These are phyloP conservation scores for Syncephalastrum monosporum DNA, from an alignment of 371 early-diverging fungal species.

Conservation along the genomic window DNA sequence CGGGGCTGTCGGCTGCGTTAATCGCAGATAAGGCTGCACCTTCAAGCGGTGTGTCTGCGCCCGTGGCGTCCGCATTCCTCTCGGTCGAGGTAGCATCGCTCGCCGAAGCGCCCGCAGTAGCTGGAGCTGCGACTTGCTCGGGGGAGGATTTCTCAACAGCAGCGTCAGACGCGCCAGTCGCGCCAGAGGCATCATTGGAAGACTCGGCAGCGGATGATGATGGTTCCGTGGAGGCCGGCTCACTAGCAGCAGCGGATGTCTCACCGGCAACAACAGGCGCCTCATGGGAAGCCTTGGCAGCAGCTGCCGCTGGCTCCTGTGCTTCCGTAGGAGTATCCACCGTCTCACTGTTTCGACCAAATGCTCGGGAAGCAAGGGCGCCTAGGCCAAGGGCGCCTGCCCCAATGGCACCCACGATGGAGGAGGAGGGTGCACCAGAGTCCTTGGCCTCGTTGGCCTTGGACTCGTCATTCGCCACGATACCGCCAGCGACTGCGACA, in stretches of 20 bases:
- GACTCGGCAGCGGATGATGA: too few relatives aligned
- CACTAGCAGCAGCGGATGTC: slow-evolving; percentile 9
- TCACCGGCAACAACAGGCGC: slow-evolving; percentile 9
- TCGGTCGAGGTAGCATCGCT: neutral
- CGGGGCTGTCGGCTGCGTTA: too few relatives aligned
- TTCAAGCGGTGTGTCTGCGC: neutral
- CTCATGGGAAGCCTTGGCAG: slow-evolving; percentile 9
- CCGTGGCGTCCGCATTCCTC: neutral
- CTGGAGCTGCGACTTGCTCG: too few relatives aligned
- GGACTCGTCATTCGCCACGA: neutral
- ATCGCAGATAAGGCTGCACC: too few relatives aligned
- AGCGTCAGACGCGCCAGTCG: neutral
- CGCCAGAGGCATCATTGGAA: neutral
- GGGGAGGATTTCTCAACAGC: neutral
- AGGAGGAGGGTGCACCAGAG: neutral
- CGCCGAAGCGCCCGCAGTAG: too few relatives aligned
- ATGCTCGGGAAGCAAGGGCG: slow-evolving; percentile 8
- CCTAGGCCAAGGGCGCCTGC: slow-evolving; percentile 15
- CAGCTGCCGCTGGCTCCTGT: slow-evolving; percentile 1
- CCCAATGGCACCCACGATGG: slow-evolving; percentile 6
- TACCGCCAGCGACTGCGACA: neutral
- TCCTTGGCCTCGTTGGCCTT: neutral
- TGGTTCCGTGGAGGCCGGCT: neutral
- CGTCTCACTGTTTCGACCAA: neutral
- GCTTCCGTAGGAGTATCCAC: neutral